Conservation (phyloP, 139 green algal genomes). For the Microglena sp. region DNA sequence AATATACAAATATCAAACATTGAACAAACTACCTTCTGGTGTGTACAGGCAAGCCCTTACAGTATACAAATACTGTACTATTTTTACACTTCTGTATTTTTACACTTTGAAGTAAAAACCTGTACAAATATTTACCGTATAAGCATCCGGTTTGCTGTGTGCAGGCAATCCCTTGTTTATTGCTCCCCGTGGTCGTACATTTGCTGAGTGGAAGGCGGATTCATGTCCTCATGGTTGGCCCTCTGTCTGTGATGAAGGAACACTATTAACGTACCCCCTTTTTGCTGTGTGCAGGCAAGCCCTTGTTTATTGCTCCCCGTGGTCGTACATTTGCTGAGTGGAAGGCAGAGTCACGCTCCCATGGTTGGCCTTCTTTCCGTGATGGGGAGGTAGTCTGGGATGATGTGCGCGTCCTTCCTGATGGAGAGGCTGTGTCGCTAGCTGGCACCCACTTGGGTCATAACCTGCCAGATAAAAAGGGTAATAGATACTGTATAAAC, state of each 20-base stretch:
- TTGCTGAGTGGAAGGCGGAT: conserved; percentile 21
- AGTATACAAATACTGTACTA: no score
- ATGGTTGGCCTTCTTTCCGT: conserved; percentile 33
- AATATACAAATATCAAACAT: no score
- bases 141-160: no score
- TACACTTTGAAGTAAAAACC: no score
- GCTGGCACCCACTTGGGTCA: conserved; percentile 25
- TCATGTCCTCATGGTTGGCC: conserved; percentile 25
- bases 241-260: conserved; percentile 26
- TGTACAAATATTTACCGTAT: no score
- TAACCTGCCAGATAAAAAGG: conserved; percentile 25
- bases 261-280: no score
- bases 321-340: conserved; percentile 21
- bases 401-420: conserved; percentile 20
- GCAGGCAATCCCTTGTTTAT: conserved; percentile 23
- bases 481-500: conserved; percentile 44
- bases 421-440: conserved; percentile 20
- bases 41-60: no score
- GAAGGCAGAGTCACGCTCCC: conserved; percentile 13
- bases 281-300: no score
- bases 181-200: conserved; percentile 17
- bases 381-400: conserved; percentile 30
- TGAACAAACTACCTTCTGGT: no score
- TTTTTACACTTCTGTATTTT: no score
- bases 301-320: conserved; percentile 22